Evolutionary conservation across 1,284 basidiomycete species (phyloP).

Genomic region (Wolfiporia cocos): DNA sequence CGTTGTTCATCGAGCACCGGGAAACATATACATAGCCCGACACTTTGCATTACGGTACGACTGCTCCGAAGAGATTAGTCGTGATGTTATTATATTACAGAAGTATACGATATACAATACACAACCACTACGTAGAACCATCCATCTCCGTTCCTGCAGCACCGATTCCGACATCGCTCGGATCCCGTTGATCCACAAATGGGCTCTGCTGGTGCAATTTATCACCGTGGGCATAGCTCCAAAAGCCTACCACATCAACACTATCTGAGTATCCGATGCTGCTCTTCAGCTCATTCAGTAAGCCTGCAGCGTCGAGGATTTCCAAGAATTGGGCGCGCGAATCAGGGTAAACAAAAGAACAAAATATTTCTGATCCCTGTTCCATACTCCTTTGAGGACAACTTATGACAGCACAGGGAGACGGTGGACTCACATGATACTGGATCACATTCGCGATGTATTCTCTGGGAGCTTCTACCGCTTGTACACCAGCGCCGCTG

Average conservation of each 20-base stretch:
- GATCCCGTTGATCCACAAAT: too few relatives aligned
- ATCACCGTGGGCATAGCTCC: too few relatives aligned
- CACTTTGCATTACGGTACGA: too few relatives aligned
- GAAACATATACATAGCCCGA: too few relatives aligned
- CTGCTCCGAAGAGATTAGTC: too few relatives aligned
- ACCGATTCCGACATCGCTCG: too few relatives aligned
- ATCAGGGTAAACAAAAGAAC: conserved; percentile 62
- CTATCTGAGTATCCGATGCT: conserved; percentile 20
- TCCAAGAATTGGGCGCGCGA: conserved; percentile 57
- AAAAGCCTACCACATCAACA: conserved; percentile 23
- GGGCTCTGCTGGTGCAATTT: too few relatives aligned
- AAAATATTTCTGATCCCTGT: conserved; percentile 51
- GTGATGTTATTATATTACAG: too few relatives aligned
- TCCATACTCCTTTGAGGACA: conserved; percentile 2
- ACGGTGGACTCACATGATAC: conserved; percentile 45
- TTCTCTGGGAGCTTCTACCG: conserved; percentile 31
- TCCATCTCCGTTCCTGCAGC: too few relatives aligned
- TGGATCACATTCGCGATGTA: conserved; percentile 45
- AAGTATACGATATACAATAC: too few relatives aligned
- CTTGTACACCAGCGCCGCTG: not conserved
- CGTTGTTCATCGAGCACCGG: too few relatives aligned
- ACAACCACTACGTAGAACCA: too few relatives aligned
- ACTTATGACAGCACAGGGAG: not conserved
- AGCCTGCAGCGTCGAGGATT: conserved; percentile 40
- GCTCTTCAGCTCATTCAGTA: conserved; percentile 36